Evolutionary conservation across 129 eudicot genomes (phyloP).

Genomic region (Heracleum sosnowskyi): DNA sequence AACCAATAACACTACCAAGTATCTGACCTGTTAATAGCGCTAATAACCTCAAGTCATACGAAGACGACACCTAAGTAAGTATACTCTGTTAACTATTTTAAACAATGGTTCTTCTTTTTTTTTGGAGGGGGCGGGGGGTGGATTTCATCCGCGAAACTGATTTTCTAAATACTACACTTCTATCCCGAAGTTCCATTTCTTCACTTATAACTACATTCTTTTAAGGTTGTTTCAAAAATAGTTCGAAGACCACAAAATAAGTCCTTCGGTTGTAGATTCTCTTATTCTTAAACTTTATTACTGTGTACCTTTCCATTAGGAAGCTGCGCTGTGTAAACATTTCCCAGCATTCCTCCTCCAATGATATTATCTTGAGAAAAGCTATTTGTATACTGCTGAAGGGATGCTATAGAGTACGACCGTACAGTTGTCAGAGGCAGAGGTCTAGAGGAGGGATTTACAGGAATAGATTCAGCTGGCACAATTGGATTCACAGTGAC

Average conservation of each 20-base stretch:
- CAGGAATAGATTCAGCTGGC: conserved; percentile 25
- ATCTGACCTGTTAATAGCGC: background rate
- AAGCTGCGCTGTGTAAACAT: conserved; percentile 81
- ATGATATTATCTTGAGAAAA: conserved; percentile 85
- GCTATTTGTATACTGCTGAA: conserved; percentile 83
- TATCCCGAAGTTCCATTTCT: background rate
- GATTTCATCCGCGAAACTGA: background rate
- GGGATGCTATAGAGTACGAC: conserved; percentile 72
- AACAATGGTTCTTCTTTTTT: background rate
- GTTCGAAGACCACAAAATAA: background rate
- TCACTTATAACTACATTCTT: background rate
- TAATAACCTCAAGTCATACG: background rate
- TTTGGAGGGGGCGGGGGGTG: too few species aligned
- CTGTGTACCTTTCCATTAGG: conserved; percentile 70
- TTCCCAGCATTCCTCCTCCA: conserved; percentile 86
- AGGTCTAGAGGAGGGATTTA: conserved; percentile 32
- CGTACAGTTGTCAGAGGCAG: conserved; percentile 54
- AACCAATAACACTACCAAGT: background rate
- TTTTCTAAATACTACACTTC: background rate
- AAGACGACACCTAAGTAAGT: background rate
- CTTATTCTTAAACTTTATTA: background rate
- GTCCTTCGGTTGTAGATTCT: background rate
- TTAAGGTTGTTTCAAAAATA: background rate
- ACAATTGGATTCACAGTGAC: conserved; percentile 50
- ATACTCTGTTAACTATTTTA: background rate